Base-by-base conservation (phyloP, 352 stramenopile species). In the Pilasporangium apinafurcum region DNA sequence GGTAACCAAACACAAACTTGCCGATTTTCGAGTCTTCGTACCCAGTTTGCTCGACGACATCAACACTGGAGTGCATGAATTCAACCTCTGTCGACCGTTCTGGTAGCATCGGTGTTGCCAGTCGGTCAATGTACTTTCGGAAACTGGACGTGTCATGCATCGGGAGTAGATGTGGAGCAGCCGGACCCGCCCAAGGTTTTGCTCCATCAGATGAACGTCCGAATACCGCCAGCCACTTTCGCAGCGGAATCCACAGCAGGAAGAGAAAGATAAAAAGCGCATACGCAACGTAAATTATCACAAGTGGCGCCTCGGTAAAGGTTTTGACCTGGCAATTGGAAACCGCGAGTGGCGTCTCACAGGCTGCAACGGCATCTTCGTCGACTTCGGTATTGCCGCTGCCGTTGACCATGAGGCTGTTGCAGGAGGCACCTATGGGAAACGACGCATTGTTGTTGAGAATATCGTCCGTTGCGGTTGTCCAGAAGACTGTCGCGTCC, bases 381-480 rank as follows among this genome's bases (percentile, higher is more conserved):
- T 69, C 44, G 2, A 69, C 47, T 4, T n/a, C n/a, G n/a, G n/a
- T n/a, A n/a, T 44, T 38, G 28, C 55, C 59, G 4, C 16, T 37
- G 37, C 62, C 56, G 27, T 32, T 33, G n/a, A 44, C 14, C 59
- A 65, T 68, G 34, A 68, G 27, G 16, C 51, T 68, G 24, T 51
- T 51, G 52, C 62, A 73, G 4, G 34, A 37, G n/a, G 62, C 59
- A 18, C 59, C 59, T 16, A 67, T 31, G 10, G 62, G 62, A 37
- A 73, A 73, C 8, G 54, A 51, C 2, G 62, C 62, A 29, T 71
- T 71, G 34, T 71, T 71, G 40, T 71, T 71, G 34, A 56, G 62
- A n/a, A 48, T n/a, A n/a, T n/a, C 34, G 39, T 71, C 68, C 39
- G 44, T 38, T 5, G n/a, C 26, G 18, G 48, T 65, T 8, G 48